Percentiles rank a stretch among this genome's conserved stretches.
phyloP scores from a whole-genome alignment of 495 filamentous ascomycete species.

The Neurospora discreta region DNA sequence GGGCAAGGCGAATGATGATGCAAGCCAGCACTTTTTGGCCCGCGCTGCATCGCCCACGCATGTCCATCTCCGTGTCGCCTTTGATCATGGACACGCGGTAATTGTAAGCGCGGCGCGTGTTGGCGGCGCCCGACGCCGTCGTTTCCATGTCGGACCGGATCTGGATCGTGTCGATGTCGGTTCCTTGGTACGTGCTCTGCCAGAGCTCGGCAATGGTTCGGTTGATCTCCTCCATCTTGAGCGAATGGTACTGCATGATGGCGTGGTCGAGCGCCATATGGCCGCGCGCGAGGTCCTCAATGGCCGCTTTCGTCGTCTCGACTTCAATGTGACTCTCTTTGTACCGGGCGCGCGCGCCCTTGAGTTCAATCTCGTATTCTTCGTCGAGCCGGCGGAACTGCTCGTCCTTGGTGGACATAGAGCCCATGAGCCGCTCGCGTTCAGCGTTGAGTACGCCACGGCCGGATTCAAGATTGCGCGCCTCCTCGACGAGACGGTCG shows the following conservation, averaged over 20 bases:
- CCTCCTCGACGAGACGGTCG: slow-evolving; percentile 59
- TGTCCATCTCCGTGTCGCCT: slow-evolving; percentile 95
- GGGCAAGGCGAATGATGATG: slow-evolving; percentile 94
- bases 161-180: slow-evolving; percentile 92
- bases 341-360: slow-evolving; percentile 70
- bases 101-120: slow-evolving; percentile 80
- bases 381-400: slow-evolving; percentile 54
- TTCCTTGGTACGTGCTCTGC: slow-evolving; percentile 93
- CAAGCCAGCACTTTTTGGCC: slow-evolving; percentile 92
- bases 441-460: slow-evolving; percentile 46
- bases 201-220: slow-evolving; percentile 88
- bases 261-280: slow-evolving; percentile 76
- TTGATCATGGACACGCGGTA: slow-evolving; percentile 99
- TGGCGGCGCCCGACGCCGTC: slow-evolving; percentile 21
- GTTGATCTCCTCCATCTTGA: slow-evolving; percentile 99
- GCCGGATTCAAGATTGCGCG: slow-evolving; percentile 46
- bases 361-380: slow-evolving; percentile 81
- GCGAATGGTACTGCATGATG: slow-evolving; percentile 88
- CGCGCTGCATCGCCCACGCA: slow-evolving; percentile 94
- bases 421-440: slow-evolving; percentile 47
- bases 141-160: slow-evolving; percentile 83
- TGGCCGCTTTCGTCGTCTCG: slow-evolving; percentile 83
- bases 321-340: slow-evolving; percentile 84
- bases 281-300: slow-evolving; percentile 80
- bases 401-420: slow-evolving; percentile 71